A percentile compares a stretch with the other conserved stretches of the same genome.
phyloP scores from a whole-genome alignment of 768 basidiomycete genomes.

The Inosperma sp. region DNA sequence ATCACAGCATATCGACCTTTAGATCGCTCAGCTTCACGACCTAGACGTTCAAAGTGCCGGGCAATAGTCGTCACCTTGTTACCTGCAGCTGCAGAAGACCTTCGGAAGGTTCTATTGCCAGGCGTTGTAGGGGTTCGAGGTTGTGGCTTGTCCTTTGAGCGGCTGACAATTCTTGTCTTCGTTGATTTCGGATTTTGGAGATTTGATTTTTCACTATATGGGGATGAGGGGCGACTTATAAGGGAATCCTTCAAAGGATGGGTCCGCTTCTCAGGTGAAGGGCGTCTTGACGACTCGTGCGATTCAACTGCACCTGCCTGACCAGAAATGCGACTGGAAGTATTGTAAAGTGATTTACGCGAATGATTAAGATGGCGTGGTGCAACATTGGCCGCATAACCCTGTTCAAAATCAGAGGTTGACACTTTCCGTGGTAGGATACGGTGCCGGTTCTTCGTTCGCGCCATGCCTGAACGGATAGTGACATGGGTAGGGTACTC shows the following conservation, averaged over 20 bases:
- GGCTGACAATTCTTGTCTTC: slow-evolving; percentile 36
- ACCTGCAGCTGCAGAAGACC: slow-evolving; percentile 44
- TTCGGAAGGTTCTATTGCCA: slow-evolving; percentile 50
- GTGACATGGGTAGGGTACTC: slow-evolving; percentile 43
- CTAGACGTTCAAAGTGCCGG: slow-evolving; percentile 85
- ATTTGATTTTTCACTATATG: slow-evolving; percentile 31
- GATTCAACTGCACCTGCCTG: slow-evolving; percentile 53
- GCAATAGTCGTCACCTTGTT: slow-evolving; percentile 84
- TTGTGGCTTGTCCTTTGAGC: slow-evolving; percentile 39
- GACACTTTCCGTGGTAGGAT: slow-evolving; percentile 50
- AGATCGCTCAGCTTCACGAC: slow-evolving; percentile 65
- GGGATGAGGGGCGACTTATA: slow-evolving; percentile 45
- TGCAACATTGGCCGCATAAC: slow-evolving; percentile 91
- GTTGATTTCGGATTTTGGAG: slow-evolving; percentile 30
- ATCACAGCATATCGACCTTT: slow-evolving; percentile 83
- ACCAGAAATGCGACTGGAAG: slow-evolving; percentile 49
- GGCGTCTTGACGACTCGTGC: slow-evolving; percentile 54
- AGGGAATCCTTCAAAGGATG: slow-evolving; percentile 32
- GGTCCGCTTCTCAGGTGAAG: slow-evolving; percentile 71
- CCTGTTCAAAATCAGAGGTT: slow-evolving; percentile 82
- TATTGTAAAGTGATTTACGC: slow-evolving; percentile 40
- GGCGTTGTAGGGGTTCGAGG: slow-evolving; percentile 42
- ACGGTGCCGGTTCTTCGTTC: slow-evolving; percentile 50
- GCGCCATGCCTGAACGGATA: slow-evolving; percentile 35
- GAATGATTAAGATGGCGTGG: slow-evolving; percentile 62